phyloP scores from a whole-genome alignment of 306 rosid species.

The Oxytropis ochrocephala region DNA sequence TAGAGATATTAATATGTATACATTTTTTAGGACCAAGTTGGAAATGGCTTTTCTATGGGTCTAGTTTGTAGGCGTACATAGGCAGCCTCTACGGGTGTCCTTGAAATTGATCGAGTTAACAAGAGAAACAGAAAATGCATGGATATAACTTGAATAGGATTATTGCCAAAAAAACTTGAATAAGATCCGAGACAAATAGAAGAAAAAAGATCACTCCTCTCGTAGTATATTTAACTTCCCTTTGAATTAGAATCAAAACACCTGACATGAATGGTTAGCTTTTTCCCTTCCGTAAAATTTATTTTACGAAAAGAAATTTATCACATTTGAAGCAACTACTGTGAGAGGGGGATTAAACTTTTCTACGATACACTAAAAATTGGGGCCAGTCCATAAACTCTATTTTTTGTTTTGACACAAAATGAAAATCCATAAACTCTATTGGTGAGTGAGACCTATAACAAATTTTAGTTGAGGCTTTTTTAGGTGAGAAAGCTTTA shows the following conservation, averaged over 20 bases:
- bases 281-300: neutral
- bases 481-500: too few species aligned
- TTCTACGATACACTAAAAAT: too few species aligned
- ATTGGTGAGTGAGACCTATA: too few species aligned
- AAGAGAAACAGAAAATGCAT: neutral
- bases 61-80: neutral
- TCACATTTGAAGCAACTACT: neutral
- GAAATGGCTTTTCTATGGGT: neutral
- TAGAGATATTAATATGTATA: neutral
- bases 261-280: neutral
- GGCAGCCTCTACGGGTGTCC: neutral
- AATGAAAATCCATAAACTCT: too few species aligned
- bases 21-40: neutral
- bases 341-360: neutral
- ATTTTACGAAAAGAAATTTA: neutral
- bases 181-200: neutral
- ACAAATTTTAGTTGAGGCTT: too few species aligned
- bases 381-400: too few species aligned
- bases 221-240: neutral
- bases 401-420: too few species aligned
- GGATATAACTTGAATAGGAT: neutral
- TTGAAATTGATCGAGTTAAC: neutral
- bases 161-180: neutral
- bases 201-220: neutral
- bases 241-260: neutral